Base-by-base conservation (phyloP, 1,284 basidiomycete species). In the Phaffia rhodozyma region DNA sequence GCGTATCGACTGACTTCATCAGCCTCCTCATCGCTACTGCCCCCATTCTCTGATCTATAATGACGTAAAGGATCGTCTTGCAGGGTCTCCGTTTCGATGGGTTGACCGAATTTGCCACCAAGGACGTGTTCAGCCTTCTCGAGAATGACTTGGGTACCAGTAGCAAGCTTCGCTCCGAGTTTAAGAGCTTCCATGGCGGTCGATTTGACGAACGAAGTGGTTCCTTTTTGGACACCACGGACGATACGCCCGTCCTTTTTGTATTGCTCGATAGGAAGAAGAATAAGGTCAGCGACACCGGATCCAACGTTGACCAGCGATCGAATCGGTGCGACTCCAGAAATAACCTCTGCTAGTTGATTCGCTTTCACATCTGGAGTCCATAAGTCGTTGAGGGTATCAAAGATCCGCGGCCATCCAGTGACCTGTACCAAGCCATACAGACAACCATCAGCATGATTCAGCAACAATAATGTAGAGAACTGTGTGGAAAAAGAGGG, bases 351-450 rank as follows among this genome's bases (percentile, higher is more conserved):
- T 5, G 91, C 90, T 6, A 99, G 81, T 72, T 98, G 96, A 30
- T 96, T 97, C 1, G 94, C 91, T 75, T 97, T 97, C 62, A 99
- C 93, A 74, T 99, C 96, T 1, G 94, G 96, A 1, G 94, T 97
- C 96, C 96, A 99, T 43, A 97, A 80, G 72, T 97, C 94, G 71
- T 98, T 94, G 34, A 99, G 79, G 58, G 89, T 81, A 69, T 93
- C 88, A 67, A 91, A 91, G 38, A 98, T 79, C 49, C 86, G 83
- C 13, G 87, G 80, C 87, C 89, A 92, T 25, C 92, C 91, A 25
- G 86, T 87, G 59, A 97, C 83, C 89, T 92, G 70, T 20, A 2
- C 29, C 29, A 27, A 49, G 6, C 13, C 5, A 34, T 50, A 21
- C 13, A 32, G 38, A 16, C 38, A 7, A n/a, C n/a, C n/a, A n/a